A percentile compares a stretch with the other conserved stretches of the same genome.
Evolutionary conservation across 768 basidiomycete genomes (phyloP).

Genomic region (Agaricus blazei): DNA sequence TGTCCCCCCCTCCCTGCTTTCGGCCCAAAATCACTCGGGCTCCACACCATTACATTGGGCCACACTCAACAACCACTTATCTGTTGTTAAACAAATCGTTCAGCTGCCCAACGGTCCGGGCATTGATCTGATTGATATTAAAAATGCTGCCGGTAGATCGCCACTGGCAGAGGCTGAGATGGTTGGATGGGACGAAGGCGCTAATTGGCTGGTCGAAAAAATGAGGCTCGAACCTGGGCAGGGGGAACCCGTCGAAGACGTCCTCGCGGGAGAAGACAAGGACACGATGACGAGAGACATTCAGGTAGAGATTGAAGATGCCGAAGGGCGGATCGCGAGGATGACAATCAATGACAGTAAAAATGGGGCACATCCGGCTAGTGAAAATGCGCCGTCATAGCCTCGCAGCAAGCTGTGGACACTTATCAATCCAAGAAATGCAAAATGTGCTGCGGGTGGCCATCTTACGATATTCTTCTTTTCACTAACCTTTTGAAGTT

Average conservation of each 20-base stretch:
- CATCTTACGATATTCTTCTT: too few relatives aligned
- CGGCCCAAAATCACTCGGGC: constrained; percentile 59
- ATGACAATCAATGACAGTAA: constrained; percentile 44
- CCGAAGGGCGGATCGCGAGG: constrained; percentile 62
- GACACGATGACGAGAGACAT: constrained; percentile 34
- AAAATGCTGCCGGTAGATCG: constrained; percentile 67
- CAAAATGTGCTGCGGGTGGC: not conserved
- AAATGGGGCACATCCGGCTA: not conserved
- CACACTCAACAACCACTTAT: constrained; percentile 74
- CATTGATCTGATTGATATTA: constrained; percentile 65
- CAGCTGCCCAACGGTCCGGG: constrained; percentile 54
- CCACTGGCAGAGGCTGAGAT: constrained; percentile 81
- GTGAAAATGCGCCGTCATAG: not conserved
- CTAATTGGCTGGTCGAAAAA: constrained; percentile 74
- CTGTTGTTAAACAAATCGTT: constrained; percentile 54
- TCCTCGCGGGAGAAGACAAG: constrained; percentile 33
- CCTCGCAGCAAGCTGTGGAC: not conserved
- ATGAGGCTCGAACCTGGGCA: constrained; percentile 64
- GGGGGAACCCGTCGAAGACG: constrained; percentile 27
- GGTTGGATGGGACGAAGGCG: constrained; percentile 79
- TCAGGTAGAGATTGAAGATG: constrained; percentile 68
- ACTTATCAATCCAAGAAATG: not conserved
- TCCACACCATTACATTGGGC: constrained; percentile 95
- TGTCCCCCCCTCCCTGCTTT: constrained; percentile 47
- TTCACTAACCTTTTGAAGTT: too few relatives aligned